A percentile compares a stretch with the other conserved stretches of the same genome.
Conservation (phyloP, 176 grass and related monocot species). For the Carex myosuroides region DNA sequence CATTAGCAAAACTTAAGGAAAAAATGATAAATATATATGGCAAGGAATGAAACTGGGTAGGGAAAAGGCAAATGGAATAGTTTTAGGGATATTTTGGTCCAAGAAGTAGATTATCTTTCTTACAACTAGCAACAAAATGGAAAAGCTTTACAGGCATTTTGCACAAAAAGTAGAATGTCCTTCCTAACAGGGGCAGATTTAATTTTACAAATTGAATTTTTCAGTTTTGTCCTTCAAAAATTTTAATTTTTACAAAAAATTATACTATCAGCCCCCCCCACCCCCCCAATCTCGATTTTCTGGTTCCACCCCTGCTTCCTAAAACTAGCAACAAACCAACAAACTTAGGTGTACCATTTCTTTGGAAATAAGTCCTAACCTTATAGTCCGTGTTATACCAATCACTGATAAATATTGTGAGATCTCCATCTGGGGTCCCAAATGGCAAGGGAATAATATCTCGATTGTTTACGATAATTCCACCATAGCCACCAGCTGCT, state of each 20-base stretch:
- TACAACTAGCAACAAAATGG: not conserved
- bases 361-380: conserved; percentile 15
- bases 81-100: not conserved
- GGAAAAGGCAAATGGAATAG: not conserved
- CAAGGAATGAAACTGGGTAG: not conserved
- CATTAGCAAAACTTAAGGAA: not conserved
- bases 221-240: too few relatives aligned
- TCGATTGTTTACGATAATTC: conserved; percentile 74
- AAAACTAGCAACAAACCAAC: not conserved
- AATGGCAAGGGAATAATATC: conserved; percentile 84
- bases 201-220: too few relatives aligned
- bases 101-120: not conserved
- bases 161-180: not conserved
- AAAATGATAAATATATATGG: not conserved
- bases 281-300: too few relatives aligned
- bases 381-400: conserved; percentile 55
- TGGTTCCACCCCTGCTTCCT: not conserved
- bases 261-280: too few relatives aligned
- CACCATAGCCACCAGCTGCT: conserved; percentile 59
- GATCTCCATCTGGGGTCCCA: conserved; percentile 63
- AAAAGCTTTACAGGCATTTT: not conserved
- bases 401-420: conserved; percentile 71
- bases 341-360: not conserved
- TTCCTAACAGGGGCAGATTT: not conserved
- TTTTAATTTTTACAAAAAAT: too few relatives aligned